Percentiles rank a stretch among this genome's conserved stretches.
Evolutionary conservation across 352 stramenopile species (phyloP).

Genomic region (Phytophthora sojae): DNA sequence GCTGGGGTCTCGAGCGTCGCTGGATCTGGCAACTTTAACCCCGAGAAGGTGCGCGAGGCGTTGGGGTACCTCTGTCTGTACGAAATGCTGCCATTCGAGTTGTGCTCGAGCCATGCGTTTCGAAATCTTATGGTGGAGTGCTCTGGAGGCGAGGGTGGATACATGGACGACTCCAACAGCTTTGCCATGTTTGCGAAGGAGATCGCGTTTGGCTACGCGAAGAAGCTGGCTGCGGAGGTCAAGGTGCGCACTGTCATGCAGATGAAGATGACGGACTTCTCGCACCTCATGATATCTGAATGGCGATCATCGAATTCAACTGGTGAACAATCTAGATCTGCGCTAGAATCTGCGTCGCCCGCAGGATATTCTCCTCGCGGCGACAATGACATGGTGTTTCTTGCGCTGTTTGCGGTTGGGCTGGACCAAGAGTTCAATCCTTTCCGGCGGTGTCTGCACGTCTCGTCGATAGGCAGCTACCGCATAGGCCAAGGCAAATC

Average conservation of each 20-base stretch:
- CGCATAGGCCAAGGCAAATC: slow-evolving; percentile 14
- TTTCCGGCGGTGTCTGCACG: slow-evolving; percentile 69
- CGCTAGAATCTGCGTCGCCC: not conserved
- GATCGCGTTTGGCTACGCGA: slow-evolving; percentile 50
- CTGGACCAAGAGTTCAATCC: slow-evolving; percentile 75
- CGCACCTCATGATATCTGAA: slow-evolving; percentile 65
- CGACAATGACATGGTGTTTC: slow-evolving; percentile 29
- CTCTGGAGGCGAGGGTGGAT: slow-evolving; percentile 41
- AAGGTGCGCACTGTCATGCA: slow-evolving; percentile 56
- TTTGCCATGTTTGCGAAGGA: slow-evolving; percentile 58
- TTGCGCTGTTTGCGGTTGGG: slow-evolving; percentile 65
- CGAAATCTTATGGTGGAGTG: slow-evolving; percentile 67
- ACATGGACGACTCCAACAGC: slow-evolving; percentile 48
- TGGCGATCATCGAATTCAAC: slow-evolving; percentile 37
- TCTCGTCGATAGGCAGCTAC: slow-evolving; percentile 36
- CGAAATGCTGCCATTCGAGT: slow-evolving; percentile 74
- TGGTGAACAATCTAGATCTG: slow-evolving; percentile 1
- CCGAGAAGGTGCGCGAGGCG: slow-evolving; percentile 68
- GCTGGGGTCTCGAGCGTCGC: not conserved
- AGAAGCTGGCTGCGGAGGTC: slow-evolving; percentile 63
- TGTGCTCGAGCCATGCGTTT: slow-evolving; percentile 70
- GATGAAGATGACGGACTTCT: slow-evolving; percentile 68
- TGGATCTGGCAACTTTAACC: slow-evolving; percentile 36
- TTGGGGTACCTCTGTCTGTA: slow-evolving; percentile 69
- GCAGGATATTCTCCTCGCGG: not conserved